Base-by-base conservation (phyloP, 768 basidiomycete species). In the Polyporus arcularius region DNA sequence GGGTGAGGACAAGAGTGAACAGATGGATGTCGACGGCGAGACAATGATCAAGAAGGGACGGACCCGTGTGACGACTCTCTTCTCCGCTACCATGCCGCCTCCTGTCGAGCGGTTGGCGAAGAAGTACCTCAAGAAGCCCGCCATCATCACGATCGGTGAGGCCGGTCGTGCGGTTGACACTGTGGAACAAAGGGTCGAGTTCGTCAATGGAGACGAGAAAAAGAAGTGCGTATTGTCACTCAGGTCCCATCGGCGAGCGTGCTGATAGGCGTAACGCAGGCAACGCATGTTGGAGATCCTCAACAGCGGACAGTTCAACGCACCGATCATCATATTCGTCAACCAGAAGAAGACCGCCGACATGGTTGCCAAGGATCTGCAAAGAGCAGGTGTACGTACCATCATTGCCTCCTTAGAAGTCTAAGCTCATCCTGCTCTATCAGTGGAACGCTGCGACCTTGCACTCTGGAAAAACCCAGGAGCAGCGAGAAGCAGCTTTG, bases 301-400 rank as follows among this genome's bases (percentile, higher is more conserved):
- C 75, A 94, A 96, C 79, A 89, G 87, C 63, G 89, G 87, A 43
- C 80, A 83, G 62, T 94, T 86, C 73, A 75, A 86, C 39, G 85
- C 97, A 16, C 97, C 97, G 4, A 98, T 99, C 67, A 99, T 99
- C 64, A 92, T 95, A 18, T 99, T 98, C 76, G 96, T 98, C 79
- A 98, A 98, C 74, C 96, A 98, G 76, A 99, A 99, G 82, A 97
- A 98, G 82, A 96, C 94, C 12, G 96, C 96, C 53, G 97, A 99
- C 72, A 93, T 95, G 88, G 94, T 99, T 38, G 90, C 94, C 41
- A 96, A 96, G 73, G 96, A 98, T 70, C 79, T 99, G 2, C 87
- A 88, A 51, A 90, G 94, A 54, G 93, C 88, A 42, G 90, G 92
- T 21, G 91, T 96, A 73, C 43, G 91, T 83, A 42, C 51, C n/a